phyloP scores from a whole-genome alignment of 1,139 yeast species.

The Geotrichum carabidarum region DNA sequence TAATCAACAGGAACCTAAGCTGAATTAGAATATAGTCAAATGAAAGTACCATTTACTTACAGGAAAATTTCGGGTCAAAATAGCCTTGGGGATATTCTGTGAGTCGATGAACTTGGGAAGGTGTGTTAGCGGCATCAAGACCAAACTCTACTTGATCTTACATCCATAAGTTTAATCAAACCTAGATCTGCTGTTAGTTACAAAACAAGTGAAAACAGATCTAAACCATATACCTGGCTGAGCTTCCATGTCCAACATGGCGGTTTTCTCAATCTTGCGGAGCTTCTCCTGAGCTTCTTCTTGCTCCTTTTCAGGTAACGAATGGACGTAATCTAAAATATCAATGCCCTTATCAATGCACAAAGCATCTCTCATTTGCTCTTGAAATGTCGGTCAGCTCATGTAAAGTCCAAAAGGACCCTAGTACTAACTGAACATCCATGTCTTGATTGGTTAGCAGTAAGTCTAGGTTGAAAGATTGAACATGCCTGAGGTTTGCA shows the following conservation, averaged over 20 bases:
- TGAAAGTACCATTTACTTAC: slow-evolving; percentile 22
- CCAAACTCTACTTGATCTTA: slow-evolving; percentile 15
- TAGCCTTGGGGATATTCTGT: slow-evolving; percentile 44
- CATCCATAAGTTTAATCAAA: slow-evolving; percentile 34
- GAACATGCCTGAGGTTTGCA: slow-evolving; percentile 52
- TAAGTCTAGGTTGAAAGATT: not conserved
- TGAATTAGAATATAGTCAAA: not conserved
- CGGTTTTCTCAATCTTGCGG: slow-evolving; percentile 49
- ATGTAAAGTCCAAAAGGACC: too few relatives aligned
- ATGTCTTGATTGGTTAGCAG: slow-evolving; percentile 35
- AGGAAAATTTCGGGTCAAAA: slow-evolving; percentile 56
- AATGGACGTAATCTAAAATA: slow-evolving; percentile 47
- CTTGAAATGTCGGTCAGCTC: slow-evolving; percentile 23
- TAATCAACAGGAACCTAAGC: slow-evolving; percentile 46
- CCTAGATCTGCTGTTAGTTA: slow-evolving; percentile 24
- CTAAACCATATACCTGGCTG: slow-evolving; percentile 42
- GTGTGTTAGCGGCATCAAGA: too few relatives aligned
- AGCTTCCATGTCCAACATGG: slow-evolving; percentile 56
- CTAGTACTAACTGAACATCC: slow-evolving; percentile 50
- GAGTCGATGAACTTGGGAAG: slow-evolving; percentile 32
- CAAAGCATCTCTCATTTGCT: slow-evolving; percentile 54
- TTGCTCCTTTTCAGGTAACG: slow-evolving; percentile 40
- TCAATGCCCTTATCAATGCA: slow-evolving; percentile 48
- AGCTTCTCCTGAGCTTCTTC: slow-evolving; percentile 46
- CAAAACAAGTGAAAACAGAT: not conserved